phyloP scores from a whole-genome alignment of 805 yeast species.

The Pichia thaimueangensis region DNA sequence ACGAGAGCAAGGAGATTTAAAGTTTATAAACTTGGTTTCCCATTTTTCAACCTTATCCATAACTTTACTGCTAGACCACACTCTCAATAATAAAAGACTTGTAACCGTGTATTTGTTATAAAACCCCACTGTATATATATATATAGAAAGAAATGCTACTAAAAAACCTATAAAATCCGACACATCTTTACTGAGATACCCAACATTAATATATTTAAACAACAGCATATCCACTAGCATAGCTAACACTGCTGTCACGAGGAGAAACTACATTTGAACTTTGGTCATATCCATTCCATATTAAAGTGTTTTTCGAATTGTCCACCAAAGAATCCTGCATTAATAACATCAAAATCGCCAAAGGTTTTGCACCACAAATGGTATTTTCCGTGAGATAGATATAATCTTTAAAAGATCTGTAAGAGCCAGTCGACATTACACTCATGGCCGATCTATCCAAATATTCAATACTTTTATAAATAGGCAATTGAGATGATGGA shows the following conservation, averaged over 20 bases:
- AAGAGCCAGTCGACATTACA: constrained; percentile 48
- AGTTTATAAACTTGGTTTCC: no score
- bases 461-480: constrained; percentile 65
- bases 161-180: no score
- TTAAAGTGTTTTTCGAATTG: constrained; percentile 32
- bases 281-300: constrained; percentile 80
- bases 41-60: no score
- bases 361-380: constrained; percentile 87
- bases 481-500: constrained; percentile 19
- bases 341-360: constrained; percentile 54
- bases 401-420: constrained; percentile 58
- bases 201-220: no score
- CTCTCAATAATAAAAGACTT: no score
- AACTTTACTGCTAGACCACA: no score
- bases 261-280: constrained; percentile 46
- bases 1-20: no score
- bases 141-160: no score
- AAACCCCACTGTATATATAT: no score
- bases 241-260: constrained; percentile 80
- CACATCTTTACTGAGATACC: no score
- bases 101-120: no score
- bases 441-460: constrained; percentile 71
- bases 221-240: constrained; percentile 68
- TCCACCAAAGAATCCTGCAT: constrained; percentile 32
- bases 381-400: constrained; percentile 74